A percentile compares a stretch with the other conserved stretches of the same genome.
These are phyloP conservation scores for Dianthus caryophyllus DNA, from an alignment of 148 eudicot species.

Conservation along the genomic window DNA sequence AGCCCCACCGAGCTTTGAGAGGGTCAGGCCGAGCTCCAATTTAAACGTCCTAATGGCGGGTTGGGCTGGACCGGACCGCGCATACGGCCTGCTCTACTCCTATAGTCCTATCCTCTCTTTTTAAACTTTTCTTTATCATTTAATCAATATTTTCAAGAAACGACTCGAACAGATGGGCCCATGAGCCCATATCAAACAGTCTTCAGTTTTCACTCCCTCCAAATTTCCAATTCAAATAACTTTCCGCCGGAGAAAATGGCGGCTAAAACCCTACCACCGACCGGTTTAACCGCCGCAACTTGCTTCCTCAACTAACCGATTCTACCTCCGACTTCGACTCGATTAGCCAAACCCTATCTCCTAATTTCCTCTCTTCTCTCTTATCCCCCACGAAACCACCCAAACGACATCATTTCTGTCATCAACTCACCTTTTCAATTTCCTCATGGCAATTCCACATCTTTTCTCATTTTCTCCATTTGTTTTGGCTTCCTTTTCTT, in stretches of 20 bases:
- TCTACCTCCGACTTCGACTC: constrained; percentile 22
- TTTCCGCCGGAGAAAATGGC: constrained; percentile 38
- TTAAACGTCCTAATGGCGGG: no score
- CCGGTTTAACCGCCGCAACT: no score
- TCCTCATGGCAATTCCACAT: constrained; percentile 14
- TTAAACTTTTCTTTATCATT: no score
- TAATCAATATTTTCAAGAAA: no score
- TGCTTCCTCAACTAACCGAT: constrained; percentile 33
- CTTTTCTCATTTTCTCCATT: neutral
- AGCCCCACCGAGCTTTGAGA: no score
- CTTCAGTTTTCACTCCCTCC: neutral
- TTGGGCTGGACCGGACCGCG: no score
- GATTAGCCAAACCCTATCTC: constrained; percentile 23
- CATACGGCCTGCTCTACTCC: no score
- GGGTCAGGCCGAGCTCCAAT: no score
- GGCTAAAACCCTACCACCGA: constrained; percentile 55
- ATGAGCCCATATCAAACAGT: no score
- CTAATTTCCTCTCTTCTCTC: constrained; percentile 9
- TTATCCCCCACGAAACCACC: constrained; percentile 20
- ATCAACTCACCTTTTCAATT: neutral
- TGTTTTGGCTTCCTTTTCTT: neutral
- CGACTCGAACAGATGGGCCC: no score
- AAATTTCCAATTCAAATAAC: neutral
- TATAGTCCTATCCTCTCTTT: no score
- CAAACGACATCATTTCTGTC: constrained; percentile 33